Evolutionary conservation across 2,329 filamentous ascomycete genomes (phyloP).

Genomic region (Conoideocrella luteorostrata): DNA sequence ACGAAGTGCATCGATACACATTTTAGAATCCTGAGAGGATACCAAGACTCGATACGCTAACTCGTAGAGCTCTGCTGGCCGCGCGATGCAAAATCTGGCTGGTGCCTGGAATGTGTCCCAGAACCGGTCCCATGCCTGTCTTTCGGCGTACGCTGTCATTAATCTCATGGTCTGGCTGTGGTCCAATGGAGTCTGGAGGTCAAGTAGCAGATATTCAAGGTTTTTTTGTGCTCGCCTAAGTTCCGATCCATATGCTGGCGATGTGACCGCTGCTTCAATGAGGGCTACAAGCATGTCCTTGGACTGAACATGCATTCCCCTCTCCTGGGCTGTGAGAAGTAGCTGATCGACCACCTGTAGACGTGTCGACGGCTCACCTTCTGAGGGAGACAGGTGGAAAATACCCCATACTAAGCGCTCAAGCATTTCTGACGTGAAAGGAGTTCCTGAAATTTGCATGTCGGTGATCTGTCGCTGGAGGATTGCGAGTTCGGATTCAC

Average conservation of each 20-base stretch:
- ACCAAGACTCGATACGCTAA: slow-evolving; percentile 46
- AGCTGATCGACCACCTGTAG: slow-evolving; percentile 36
- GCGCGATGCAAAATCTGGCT: slow-evolving; percentile 39
- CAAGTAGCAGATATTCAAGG: slow-evolving; percentile 38
- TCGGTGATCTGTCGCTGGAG: slow-evolving; percentile 28
- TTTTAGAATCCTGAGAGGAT: slow-evolving; percentile 31
- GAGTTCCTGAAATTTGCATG: slow-evolving; percentile 31
- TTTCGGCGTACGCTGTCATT: slow-evolving; percentile 39
- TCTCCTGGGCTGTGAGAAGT: slow-evolving; percentile 38
- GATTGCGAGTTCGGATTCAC: slow-evolving; percentile 12
- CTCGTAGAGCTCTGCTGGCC: slow-evolving; percentile 49
- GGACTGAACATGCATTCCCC: slow-evolving; percentile 35
- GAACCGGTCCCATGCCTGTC: slow-evolving; percentile 47
- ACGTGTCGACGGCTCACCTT: slow-evolving; percentile 20
- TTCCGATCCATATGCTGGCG: slow-evolving; percentile 22
- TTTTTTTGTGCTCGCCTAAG: slow-evolving; percentile 35
- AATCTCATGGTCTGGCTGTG: slow-evolving; percentile 33
- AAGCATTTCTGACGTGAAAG: slow-evolving; percentile 28
- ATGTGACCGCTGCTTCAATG: slow-evolving; percentile 32
- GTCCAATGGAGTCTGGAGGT: slow-evolving; percentile 31
- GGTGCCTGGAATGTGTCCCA: slow-evolving; percentile 56
- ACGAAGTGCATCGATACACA: slow-evolving; percentile 43
- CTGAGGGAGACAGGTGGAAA: slow-evolving; percentile 21
- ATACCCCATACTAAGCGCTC: slow-evolving; percentile 32
- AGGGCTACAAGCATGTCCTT: slow-evolving; percentile 43